A percentile compares a stretch with the other conserved stretches of the same genome.
These are phyloP conservation scores for Selaginella tamariscina DNA, from an alignment of 75 land plant species.

Conservation along the genomic window DNA sequence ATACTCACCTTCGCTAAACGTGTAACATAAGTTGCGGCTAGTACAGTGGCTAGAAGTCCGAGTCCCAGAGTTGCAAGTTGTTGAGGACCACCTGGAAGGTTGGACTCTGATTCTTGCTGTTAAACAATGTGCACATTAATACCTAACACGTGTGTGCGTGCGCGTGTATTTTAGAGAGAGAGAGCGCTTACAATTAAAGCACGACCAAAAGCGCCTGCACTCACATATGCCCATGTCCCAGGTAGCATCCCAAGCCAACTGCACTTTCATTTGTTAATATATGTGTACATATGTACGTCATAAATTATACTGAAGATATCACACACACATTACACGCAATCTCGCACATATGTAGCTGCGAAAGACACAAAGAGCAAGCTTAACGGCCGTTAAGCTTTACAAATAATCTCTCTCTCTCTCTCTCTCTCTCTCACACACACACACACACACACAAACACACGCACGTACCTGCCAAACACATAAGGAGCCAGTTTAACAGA, in stretches of 20 bases:
- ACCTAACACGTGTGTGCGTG: background rate
- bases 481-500: conserved; percentile 88
- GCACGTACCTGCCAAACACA: conserved; percentile 73
- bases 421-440: no score
- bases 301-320: no score
- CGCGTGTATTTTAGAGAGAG: conserved; percentile 5
- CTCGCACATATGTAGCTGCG: no score
- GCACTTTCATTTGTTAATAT: no score
- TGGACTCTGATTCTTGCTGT: conserved; percentile 78
- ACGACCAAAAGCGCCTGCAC: conserved; percentile 97
- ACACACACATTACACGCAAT: no score
- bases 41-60: conserved; percentile 65
- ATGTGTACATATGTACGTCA: no score
- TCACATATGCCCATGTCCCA: conserved; percentile 98
- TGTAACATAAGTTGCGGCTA: conserved; percentile 90
- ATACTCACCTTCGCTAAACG: conserved; percentile 66
- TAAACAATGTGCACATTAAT: background rate
- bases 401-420: no score
- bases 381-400: no score
- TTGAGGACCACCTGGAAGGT: conserved; percentile 52
- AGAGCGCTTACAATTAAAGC: conserved; percentile 73
- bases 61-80: conserved; percentile 55
- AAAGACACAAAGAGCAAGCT: no score
- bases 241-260: conserved; percentile 99
- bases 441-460: no score